These are phyloP conservation scores for Aspergillus puulaauensis DNA, from an alignment of 2,329 filamentous ascomycete genomes.

Conservation along the genomic window DNA sequence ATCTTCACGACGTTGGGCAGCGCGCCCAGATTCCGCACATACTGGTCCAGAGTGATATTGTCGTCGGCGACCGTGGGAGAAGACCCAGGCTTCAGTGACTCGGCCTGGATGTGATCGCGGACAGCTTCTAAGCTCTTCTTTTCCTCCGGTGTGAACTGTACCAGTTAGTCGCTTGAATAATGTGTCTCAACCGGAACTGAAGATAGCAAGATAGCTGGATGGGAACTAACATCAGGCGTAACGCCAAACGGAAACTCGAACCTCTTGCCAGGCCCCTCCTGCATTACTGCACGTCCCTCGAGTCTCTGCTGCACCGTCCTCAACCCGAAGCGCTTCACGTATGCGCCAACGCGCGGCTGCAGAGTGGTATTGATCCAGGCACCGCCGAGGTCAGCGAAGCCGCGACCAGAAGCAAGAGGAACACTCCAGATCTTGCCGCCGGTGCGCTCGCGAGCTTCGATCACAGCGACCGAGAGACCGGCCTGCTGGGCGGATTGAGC, in stretches of 20 bases:
- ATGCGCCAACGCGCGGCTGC: conserved; percentile 47
- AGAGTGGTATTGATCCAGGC: conserved; percentile 61
- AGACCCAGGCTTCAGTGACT: conserved; percentile 25
- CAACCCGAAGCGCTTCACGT: conserved; percentile 32
- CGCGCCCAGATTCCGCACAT: conserved; percentile 34
- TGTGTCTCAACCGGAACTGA: neutral
- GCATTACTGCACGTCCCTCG: conserved; percentile 40
- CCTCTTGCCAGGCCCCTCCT: conserved; percentile 13
- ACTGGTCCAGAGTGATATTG: conserved; percentile 34
- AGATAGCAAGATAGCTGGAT: too few species aligned
- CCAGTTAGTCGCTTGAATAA: too few species aligned
- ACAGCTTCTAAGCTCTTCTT: conserved; percentile 35
- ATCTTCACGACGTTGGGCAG: conserved; percentile 31
- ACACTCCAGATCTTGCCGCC: conserved; percentile 41
- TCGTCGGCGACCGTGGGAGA: conserved; percentile 29
- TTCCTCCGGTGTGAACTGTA: conserved; percentile 31
- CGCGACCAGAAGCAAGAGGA: conserved; percentile 11
- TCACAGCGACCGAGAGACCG: conserved; percentile 34
- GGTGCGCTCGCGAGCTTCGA: conserved; percentile 46
- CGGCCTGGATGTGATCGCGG: conserved; percentile 38
- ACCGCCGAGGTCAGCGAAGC: conserved; percentile 52
- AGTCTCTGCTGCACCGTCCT: conserved; percentile 50
- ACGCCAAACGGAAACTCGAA: conserved; percentile 33
- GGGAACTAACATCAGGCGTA: conserved; percentile 27
- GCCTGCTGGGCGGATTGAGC: conserved; percentile 31